These are phyloP conservation scores for Phaffia rhodozyma DNA, from an alignment of 1,284 basidiomycete genomes.

Conservation along the genomic window DNA sequence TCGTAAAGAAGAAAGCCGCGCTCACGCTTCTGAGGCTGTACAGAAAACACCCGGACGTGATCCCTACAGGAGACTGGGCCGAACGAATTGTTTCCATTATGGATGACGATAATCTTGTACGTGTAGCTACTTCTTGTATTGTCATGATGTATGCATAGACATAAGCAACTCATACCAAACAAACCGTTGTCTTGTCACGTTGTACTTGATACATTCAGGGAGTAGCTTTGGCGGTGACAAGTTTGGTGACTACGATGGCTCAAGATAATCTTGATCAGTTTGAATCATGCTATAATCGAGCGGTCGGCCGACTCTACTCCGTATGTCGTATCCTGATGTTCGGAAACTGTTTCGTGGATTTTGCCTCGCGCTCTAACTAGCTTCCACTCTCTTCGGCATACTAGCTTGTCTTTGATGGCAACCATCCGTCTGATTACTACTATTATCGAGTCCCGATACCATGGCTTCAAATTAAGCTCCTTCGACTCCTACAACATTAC, in stretches of 20 bases:
- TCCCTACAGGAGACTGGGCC: constrained; percentile 91
- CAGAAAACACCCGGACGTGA: constrained; percentile 87
- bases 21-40: constrained; percentile 84
- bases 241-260: constrained; percentile 84
- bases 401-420: constrained; percentile 79
- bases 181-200: too few species aligned
- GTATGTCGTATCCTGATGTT: constrained; percentile 40
- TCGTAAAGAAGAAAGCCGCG: constrained; percentile 98
- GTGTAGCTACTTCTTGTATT: constrained; percentile 10
- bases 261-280: constrained; percentile 87
- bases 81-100: constrained; percentile 85
- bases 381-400: background rate
- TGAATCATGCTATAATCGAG: constrained; percentile 83
- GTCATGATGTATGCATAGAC: background rate
- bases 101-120: constrained; percentile 78
- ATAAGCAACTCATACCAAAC: constrained; percentile 1
- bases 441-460: constrained; percentile 60
- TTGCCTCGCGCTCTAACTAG: background rate
- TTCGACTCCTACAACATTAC: constrained; percentile 90
- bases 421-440: constrained; percentile 76
- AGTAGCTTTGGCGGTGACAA: constrained; percentile 86
- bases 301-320: constrained; percentile 75
- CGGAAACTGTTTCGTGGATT: background rate
- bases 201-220: constrained; percentile 44
- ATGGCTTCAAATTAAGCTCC: constrained; percentile 80